A percentile compares a stretch with the other conserved stretches of the same genome.
phyloP scores from a whole-genome alignment of 139 green algal genomes.

The Pseudopediastrum boryanum region DNA sequence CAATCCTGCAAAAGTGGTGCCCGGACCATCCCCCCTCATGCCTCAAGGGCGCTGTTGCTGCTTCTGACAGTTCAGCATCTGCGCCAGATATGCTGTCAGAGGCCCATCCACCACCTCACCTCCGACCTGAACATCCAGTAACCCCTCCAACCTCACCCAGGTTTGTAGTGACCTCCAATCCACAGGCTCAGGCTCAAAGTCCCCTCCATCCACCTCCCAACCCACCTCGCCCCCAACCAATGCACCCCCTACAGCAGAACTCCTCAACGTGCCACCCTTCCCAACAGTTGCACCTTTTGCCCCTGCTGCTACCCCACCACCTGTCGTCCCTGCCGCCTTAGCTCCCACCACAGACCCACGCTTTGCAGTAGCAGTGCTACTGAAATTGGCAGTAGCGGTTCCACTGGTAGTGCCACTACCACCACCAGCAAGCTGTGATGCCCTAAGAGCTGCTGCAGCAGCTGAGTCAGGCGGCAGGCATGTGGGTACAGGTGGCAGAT shows the following conservation, averaged over 20 bases:
- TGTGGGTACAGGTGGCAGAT: conserved; percentile 13
- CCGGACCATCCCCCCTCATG: too few relatives aligned
- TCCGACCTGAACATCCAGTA: conserved; percentile 27
- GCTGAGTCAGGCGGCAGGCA: background rate
- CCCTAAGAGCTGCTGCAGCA: background rate
- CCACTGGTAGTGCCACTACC: background rate
- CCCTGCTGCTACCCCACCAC: background rate
- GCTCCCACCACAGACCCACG: background rate
- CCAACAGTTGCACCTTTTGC: background rate
- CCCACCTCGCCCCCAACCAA: too few relatives aligned
- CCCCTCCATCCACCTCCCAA: too few relatives aligned
- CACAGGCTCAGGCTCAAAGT: too few relatives aligned
- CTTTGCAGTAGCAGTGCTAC: background rate
- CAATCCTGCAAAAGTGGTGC: too few relatives aligned
- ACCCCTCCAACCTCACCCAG: conserved; percentile 13
- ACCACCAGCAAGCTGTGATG: background rate
- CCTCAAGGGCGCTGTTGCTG: too few relatives aligned
- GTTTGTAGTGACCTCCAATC: conserved; percentile 12
- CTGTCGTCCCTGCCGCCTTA: background rate
- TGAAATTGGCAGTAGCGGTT: background rate
- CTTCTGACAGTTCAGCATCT: too few relatives aligned
- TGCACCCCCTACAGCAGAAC: too few relatives aligned
- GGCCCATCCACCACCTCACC: background rate
- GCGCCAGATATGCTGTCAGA: conserved; percentile 2
- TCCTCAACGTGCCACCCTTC: too few relatives aligned